phyloP scores from a whole-genome alignment of 2,329 filamentous ascomycete genomes.

The Pezicula rhizophila region DNA sequence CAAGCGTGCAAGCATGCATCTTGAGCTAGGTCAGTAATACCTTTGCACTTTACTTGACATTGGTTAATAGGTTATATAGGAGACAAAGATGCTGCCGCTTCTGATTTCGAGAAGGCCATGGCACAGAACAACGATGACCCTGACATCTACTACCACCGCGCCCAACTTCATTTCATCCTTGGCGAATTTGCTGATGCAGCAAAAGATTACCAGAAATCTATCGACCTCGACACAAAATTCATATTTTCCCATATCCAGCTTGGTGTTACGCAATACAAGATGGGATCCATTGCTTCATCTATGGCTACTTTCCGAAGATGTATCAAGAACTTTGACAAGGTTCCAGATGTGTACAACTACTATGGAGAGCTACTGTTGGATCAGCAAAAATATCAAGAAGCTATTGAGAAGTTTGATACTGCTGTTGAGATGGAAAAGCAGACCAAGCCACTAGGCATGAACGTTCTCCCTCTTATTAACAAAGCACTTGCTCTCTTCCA shows the following conservation, averaged over 20 bases:
- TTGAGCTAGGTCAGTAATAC: constrained; percentile 69
- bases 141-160: constrained; percentile 98
- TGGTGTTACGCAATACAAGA: constrained; percentile 99
- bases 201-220: constrained; percentile 98
- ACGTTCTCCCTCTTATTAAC: constrained; percentile 95
- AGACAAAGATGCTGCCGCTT: constrained; percentile 77
- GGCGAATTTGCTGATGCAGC: constrained; percentile 88
- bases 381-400: constrained; percentile 91
- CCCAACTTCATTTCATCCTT: constrained; percentile 96
- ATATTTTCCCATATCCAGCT: constrained; percentile 99
- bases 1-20: constrained; percentile 96
- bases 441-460: constrained; percentile 90
- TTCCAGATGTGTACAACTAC: constrained; percentile 99
- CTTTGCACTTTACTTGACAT: neutral
- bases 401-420: constrained; percentile 95
- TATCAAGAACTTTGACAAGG: constrained; percentile 96
- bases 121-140: constrained; percentile 82
- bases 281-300: constrained; percentile 93
- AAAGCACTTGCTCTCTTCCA: constrained; percentile 96
- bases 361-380: constrained; percentile 95
- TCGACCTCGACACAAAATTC: constrained; percentile 90
- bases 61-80: constrained; percentile 42
- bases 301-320: constrained; percentile 98
- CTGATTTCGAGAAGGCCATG: constrained; percentile 82
- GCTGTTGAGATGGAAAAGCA: constrained; percentile 99